Evolutionary conservation across 169 alveolate species (phyloP).

Genomic region (Babesia caballi): DNA sequence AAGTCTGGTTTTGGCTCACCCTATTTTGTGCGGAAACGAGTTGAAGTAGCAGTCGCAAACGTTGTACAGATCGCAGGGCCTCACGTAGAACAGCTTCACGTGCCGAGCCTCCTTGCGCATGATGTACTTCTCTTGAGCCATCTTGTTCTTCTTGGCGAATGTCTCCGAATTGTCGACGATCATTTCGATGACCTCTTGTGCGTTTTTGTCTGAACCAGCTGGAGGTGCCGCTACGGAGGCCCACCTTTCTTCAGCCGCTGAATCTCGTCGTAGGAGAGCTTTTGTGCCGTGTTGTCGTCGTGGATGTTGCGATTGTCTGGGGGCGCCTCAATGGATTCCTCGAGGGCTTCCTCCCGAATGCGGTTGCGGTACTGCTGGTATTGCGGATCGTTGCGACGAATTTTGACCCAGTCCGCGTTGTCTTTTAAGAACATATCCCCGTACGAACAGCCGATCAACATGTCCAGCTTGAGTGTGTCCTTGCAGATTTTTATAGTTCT

Average conservation of each 20-base stretch:
- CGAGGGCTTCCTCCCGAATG: background rate
- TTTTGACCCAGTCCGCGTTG: slow-evolving; percentile 35
- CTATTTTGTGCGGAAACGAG: slow-evolving; percentile 59
- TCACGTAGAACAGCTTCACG: slow-evolving; percentile 38
- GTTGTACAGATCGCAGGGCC: slow-evolving; percentile 43
- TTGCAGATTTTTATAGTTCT: slow-evolving; percentile 52
- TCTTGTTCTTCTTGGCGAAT: slow-evolving; percentile 26
- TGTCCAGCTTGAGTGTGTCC: slow-evolving; percentile 33
- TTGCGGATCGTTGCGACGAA: slow-evolving; percentile 31
- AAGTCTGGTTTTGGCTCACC: slow-evolving; percentile 1
- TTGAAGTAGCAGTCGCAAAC: slow-evolving; percentile 55
- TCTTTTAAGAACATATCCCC: slow-evolving; percentile 50
- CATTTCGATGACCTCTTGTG: slow-evolving; percentile 26
- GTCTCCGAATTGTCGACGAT: slow-evolving; percentile 62
- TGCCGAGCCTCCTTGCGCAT: slow-evolving; percentile 44
- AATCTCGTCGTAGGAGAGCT: slow-evolving; percentile 48
- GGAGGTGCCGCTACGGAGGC: background rate
- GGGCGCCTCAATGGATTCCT: background rate
- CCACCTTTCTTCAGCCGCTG: slow-evolving; percentile 37
- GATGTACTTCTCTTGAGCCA: slow-evolving; percentile 61
- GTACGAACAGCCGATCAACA: slow-evolving; percentile 37
- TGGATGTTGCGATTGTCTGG: slow-evolving; percentile 40
- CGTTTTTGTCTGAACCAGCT: slow-evolving; percentile 5
- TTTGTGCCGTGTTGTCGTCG: slow-evolving; percentile 40
- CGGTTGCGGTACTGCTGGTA: slow-evolving; percentile 29